Conservation (phyloP, 2,329 filamentous ascomycete species). For the Domatiomyces globalis region DNA sequence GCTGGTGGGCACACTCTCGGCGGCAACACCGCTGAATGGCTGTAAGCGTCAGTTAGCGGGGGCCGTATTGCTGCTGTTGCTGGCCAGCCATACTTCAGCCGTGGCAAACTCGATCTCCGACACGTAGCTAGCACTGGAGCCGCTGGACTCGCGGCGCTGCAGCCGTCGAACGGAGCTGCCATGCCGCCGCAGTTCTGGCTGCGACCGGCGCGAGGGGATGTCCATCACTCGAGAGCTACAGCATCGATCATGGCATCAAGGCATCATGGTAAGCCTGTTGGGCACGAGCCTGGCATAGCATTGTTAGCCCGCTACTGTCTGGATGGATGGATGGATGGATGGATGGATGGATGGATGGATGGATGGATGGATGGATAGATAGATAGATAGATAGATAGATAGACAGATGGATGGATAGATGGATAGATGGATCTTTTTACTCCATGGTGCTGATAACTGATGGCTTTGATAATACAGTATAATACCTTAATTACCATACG, state of each 20-base stretch:
- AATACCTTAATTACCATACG: too few species aligned
- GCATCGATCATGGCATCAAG: not conserved
- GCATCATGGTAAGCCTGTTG: not conserved
- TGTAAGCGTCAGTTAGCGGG: constrained; percentile 17
- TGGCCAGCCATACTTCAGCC: constrained; percentile 53
- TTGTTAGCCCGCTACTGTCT: too few species aligned
- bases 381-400: too few species aligned
- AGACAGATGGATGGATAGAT: too few species aligned
- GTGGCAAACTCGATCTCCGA: constrained; percentile 98
- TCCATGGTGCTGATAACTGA: too few species aligned
- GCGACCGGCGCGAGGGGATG: constrained; percentile 17
- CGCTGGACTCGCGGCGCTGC: constrained; percentile 54
- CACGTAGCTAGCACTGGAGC: constrained; percentile 54
- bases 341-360: too few species aligned
- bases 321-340: too few species aligned
- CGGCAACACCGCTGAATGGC: constrained; percentile 82
- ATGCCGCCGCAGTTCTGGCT: constrained; percentile 12
- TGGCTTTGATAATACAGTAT: too few species aligned
- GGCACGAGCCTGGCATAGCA: too few species aligned
- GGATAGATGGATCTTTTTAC: too few species aligned
- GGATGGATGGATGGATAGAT: too few species aligned
- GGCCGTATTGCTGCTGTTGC: not conserved
- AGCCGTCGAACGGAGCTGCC: constrained; percentile 22
- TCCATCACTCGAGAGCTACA: constrained; percentile 18
- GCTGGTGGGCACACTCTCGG: constrained; percentile 90